Evolutionary conservation across 129 eudicot species (phyloP).

Genomic region (Apium graveolens): DNA sequence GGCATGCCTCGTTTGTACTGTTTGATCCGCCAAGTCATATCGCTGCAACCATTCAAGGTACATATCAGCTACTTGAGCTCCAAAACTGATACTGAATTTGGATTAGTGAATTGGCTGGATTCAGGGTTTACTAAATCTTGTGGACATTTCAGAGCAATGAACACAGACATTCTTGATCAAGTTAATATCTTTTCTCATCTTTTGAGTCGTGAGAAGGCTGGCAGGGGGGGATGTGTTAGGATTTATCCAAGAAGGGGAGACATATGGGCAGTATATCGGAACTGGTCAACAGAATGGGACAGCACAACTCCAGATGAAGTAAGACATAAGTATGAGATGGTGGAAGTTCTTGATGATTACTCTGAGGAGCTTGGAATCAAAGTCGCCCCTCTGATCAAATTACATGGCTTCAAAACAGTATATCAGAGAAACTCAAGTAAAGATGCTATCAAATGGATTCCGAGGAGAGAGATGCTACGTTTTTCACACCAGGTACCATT

Average conservation of each 20-base stretch:
- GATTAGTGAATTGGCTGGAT: conserved; percentile 65
- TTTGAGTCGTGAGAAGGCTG: conserved; percentile 70
- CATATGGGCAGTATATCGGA: conserved; percentile 80
- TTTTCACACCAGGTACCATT: conserved; percentile 95
- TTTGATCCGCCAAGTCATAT: conserved; percentile 73
- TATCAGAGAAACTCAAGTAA: conserved; percentile 52
- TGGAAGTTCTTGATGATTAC: conserved; percentile 84
- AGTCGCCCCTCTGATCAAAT: conserved; percentile 59
- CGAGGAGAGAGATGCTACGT: conserved; percentile 83
- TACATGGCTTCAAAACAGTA: conserved; percentile 79
- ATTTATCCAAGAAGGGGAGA: conserved; percentile 83
- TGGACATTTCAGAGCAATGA: conserved; percentile 67
- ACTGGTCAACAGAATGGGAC: conserved; percentile 79
- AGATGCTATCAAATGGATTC: conserved; percentile 50
- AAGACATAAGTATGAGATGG: conserved; percentile 86
- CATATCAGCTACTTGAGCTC: conserved; percentile 80
- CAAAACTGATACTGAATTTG: conserved; percentile 71
- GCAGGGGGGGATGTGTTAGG: conserved; percentile 71
- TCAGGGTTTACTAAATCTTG: conserved; percentile 89
- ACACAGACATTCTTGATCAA: conserved; percentile 63
- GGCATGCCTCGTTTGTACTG: conserved; percentile 98
- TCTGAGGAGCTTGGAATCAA: conserved; percentile 67
- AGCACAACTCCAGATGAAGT: conserved; percentile 51
- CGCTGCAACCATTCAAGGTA: conserved; percentile 76
- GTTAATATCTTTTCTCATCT: conserved; percentile 92